phyloP scores from a whole-genome alignment of 768 basidiomycete species.

The Xerocomellus dryophilus region DNA sequence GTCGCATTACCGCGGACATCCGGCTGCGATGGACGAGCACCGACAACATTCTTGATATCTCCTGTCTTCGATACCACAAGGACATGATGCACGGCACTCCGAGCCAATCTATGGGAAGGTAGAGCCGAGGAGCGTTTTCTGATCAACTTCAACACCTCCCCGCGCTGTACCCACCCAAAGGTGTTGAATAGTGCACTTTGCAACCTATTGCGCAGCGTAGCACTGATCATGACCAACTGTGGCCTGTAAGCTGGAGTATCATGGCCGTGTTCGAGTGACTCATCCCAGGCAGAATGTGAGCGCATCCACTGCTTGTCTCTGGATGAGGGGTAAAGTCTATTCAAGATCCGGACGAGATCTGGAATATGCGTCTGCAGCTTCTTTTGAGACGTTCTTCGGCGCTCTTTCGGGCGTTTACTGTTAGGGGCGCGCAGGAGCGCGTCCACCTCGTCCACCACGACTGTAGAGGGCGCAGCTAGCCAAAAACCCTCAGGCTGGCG shows the following conservation, averaged over 20 bases:
- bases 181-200: slow-evolving; percentile 42
- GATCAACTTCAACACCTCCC: slow-evolving; percentile 33
- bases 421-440: slow-evolving; percentile 57
- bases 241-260: slow-evolving; percentile 32
- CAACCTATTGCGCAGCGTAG: slow-evolving; percentile 57
- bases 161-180: slow-evolving; percentile 56
- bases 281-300: slow-evolving; percentile 1
- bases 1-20: neutral
- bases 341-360: slow-evolving; percentile 56
- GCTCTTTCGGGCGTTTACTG: slow-evolving; percentile 37
- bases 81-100: slow-evolving; percentile 48
- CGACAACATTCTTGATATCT: slow-evolving; percentile 51
- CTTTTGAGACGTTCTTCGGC: slow-evolving; percentile 35
- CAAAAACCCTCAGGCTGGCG: slow-evolving; percentile 43
- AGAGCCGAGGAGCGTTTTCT: slow-evolving; percentile 25
- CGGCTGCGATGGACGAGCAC: slow-evolving; percentile 32
- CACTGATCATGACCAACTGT: slow-evolving; percentile 68
- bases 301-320: slow-evolving; percentile 6
- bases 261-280: slow-evolving; percentile 6
- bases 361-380: slow-evolving; percentile 54
- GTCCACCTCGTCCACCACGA: slow-evolving; percentile 77
- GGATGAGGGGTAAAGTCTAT: slow-evolving; percentile 48
- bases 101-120: slow-evolving; percentile 27
- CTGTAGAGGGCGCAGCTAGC: slow-evolving; percentile 46
- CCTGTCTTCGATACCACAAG: slow-evolving; percentile 58